phyloP scores from a whole-genome alignment of 164 flowering plant genomes.

The Umbellularia californica region DNA sequence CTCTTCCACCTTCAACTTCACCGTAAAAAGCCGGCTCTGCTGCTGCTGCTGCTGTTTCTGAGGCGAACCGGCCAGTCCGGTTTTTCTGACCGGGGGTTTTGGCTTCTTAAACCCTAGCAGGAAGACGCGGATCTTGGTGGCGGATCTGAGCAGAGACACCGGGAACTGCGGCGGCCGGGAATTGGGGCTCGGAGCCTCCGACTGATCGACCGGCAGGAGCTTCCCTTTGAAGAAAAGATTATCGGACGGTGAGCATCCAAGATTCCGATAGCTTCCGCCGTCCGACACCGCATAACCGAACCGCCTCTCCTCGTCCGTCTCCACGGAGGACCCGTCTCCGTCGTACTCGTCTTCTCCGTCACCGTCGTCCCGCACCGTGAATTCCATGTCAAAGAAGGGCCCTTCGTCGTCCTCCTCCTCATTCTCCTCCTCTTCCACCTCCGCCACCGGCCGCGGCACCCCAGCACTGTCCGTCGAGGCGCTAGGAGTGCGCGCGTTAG shows the following conservation, averaged over 20 bases:
- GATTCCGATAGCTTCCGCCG: slow-evolving; percentile 19
- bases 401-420: slow-evolving; percentile 56
- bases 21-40: slow-evolving; percentile 42
- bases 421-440: not conserved
- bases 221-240: slow-evolving; percentile 68
- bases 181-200: slow-evolving; percentile 3
- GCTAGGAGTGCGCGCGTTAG: slow-evolving; percentile 12
- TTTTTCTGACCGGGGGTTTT: slow-evolving; percentile 19
- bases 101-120: slow-evolving; percentile 62
- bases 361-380: slow-evolving; percentile 34
- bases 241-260: slow-evolving; percentile 50
- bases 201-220: slow-evolving; percentile 46
- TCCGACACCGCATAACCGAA: slow-evolving; percentile 45
- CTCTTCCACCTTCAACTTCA: slow-evolving; percentile 76
- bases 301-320: slow-evolving; percentile 36
- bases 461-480: slow-evolving; percentile 21
- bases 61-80: slow-evolving; percentile 7
- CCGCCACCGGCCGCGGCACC: slow-evolving; percentile 2
- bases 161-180: slow-evolving; percentile 9
- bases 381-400: slow-evolving; percentile 77
- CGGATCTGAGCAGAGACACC: slow-evolving; percentile 35
- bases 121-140: slow-evolving; percentile 69
- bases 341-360: not conserved
- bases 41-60: slow-evolving; percentile 6
- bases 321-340: slow-evolving; percentile 3